These are phyloP conservation scores for Amaranthus tricolor DNA, from an alignment of 179 eudicot genomes.

Conservation along the genomic window DNA sequence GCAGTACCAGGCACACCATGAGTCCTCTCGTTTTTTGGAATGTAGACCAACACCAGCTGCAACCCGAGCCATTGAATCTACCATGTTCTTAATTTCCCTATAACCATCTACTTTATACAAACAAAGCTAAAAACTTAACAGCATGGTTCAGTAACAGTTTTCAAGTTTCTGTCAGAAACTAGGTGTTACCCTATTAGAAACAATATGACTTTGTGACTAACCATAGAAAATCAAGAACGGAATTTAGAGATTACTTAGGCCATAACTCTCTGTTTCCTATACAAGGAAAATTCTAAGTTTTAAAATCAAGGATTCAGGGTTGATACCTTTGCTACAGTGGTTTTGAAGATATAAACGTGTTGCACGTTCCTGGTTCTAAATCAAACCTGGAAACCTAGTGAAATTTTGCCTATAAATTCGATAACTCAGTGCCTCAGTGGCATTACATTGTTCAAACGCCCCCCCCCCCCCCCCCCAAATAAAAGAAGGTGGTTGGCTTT, in stretches of 20 bases:
- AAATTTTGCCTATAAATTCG: background rate
- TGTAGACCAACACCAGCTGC: background rate
- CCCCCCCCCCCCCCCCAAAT: background rate
- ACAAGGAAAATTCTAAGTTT: too few relatives aligned
- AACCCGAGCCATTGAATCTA: too few relatives aligned
- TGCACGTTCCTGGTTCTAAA: background rate
- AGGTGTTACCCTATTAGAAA: too few relatives aligned
- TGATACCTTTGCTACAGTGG: background rate
- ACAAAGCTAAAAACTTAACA: too few relatives aligned
- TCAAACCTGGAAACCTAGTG: background rate
- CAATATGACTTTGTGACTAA: too few relatives aligned
- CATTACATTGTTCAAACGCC: background rate
- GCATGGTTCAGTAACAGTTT: too few relatives aligned
- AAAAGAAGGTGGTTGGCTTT: background rate
- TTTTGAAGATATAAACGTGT: background rate
- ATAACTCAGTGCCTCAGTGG: background rate
- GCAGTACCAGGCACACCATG: background rate
- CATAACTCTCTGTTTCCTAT: background rate
- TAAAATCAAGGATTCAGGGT: background rate
- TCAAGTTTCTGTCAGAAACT: too few relatives aligned
- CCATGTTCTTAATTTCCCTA: too few relatives aligned
- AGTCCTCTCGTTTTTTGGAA: background rate
- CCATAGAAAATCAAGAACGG: too few relatives aligned
- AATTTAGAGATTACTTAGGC: too few relatives aligned
- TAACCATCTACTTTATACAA: too few relatives aligned